Conservation (phyloP, 306 rosid species). For the Pachyrhizus erosus region DNA sequence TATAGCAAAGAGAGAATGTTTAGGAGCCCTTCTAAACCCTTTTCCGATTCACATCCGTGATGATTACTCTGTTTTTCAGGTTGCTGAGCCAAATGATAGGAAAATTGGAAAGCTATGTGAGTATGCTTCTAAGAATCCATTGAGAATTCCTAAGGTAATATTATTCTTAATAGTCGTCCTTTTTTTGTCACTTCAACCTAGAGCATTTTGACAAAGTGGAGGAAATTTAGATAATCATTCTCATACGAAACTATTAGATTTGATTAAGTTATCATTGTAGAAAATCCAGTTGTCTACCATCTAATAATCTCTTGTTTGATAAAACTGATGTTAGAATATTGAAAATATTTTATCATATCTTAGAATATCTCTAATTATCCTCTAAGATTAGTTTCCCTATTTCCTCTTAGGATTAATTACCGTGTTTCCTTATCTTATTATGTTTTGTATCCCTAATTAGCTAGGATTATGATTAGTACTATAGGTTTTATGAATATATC, state of each 20-base stretch:
- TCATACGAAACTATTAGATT: slow-evolving; percentile 22
- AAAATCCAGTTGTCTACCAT: slow-evolving; percentile 14
- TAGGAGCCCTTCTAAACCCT: slow-evolving; percentile 1
- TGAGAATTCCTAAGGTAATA: slow-evolving; percentile 65
- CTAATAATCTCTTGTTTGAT: slow-evolving; percentile 7
- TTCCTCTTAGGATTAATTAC: neutral
- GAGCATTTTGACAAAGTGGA: slow-evolving; percentile 28
- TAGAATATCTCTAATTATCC: neutral
- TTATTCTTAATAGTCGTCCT: slow-evolving; percentile 3
- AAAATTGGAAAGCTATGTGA: slow-evolving; percentile 61
- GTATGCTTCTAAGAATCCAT: slow-evolving; percentile 53
- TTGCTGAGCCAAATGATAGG: slow-evolving; percentile 56
- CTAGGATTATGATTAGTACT: neutral
- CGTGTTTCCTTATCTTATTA: neutral
- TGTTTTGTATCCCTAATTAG: neutral
- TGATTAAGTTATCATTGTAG: slow-evolving; percentile 16
- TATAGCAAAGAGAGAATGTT: slow-evolving; percentile 29
- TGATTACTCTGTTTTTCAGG: slow-evolving; percentile 47
- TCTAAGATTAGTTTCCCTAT: neutral
- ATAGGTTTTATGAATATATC: no score
- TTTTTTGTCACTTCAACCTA: slow-evolving; percentile 29
- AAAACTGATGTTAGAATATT: neutral
- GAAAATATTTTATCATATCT: neutral
- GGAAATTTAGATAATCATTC: slow-evolving; percentile 30
- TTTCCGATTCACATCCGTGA: neutral